Evolutionary conservation across 2,329 filamentous ascomycete genomes (phyloP), one percentile per base, ranked within the genome.

Genomic region (Fusarium tanahbumbuense): DNA sequence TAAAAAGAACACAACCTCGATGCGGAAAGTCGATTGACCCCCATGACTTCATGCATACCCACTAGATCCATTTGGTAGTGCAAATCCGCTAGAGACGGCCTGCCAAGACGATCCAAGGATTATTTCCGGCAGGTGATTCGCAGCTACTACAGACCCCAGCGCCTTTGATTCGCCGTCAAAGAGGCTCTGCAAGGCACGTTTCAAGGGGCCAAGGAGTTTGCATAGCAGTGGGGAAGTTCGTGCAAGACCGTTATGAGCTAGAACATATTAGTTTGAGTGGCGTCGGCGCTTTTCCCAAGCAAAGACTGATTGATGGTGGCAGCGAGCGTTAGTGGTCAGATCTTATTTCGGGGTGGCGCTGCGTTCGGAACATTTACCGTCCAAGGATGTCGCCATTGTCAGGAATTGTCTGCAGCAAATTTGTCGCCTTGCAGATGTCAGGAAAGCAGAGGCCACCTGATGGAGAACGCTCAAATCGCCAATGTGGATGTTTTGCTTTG

Each of bases 261-360:
- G 25, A 27, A 27, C 28, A 23, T 37, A 22, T 47, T 40, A 18
- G 18, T 20, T 22, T 46, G 16, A 44, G 28, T 59, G 44, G 54
- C 34, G 34, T 20, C 59, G 59, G 59, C 49, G 22, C 16, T 60
- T 45, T 61, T 12, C 23, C 59, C 55, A 45, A 40, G 37, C 45
- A 47, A 42, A 58, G 57, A 58, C 46, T 60, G 53, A 37, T 52
- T 5, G n/a, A 37, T 12, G 37, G 18, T 37, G 28, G 23, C 27
- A 28, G 55, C 34, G 59, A 50, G 34, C 34, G 25, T 34, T 25
- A 25, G 10, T 30, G 16, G 28, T 15, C n/a, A 40, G n/a, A 41
- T 32, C n/a, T 8, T 30, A 54, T 20, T 15, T 60, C 57, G 57
- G 57, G 25, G 25, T 41, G 30, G 20, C 37, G 12, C 40, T 42